Conservation (phyloP, 805 yeast genomes). For the Pichia phayaonensis region DNA sequence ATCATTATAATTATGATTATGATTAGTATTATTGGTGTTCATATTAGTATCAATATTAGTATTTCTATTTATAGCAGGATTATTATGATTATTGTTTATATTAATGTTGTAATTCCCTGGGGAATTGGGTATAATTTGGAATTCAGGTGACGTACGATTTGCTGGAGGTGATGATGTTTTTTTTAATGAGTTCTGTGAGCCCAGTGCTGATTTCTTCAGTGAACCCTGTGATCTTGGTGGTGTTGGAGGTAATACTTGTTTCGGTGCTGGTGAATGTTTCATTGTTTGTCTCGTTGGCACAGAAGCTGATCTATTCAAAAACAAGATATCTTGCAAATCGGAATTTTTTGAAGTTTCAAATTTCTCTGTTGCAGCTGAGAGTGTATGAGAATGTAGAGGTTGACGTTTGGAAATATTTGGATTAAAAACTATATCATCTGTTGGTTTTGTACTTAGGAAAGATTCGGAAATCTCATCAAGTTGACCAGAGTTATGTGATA, state of each 20-base stretch:
- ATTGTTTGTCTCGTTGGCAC: constrained; percentile 5
- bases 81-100: too few species aligned
- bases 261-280: constrained; percentile 6
- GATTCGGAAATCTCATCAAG: neutral
- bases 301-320: constrained; percentile 11
- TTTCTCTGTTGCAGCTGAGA: constrained; percentile 2
- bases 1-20: too few species aligned
- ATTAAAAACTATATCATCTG: neutral
- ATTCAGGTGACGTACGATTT: neutral
- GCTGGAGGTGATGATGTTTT: neutral
- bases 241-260: constrained; percentile 4
- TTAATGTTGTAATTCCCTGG: neutral
- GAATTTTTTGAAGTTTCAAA: neutral
- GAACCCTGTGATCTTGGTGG: neutral
- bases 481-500: neutral
- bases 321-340: neutral
- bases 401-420: neutral
- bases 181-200: neutral
- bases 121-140: neutral
- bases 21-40: neutral
- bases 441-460: neutral
- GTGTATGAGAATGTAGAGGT: constrained; percentile 7
- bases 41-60: neutral
- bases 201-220: neutral
- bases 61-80: too few species aligned